These are phyloP conservation scores for Saccharomyces hybrid DNA, from an alignment of 1,139 yeast genomes.

Conservation along the genomic window DNA sequence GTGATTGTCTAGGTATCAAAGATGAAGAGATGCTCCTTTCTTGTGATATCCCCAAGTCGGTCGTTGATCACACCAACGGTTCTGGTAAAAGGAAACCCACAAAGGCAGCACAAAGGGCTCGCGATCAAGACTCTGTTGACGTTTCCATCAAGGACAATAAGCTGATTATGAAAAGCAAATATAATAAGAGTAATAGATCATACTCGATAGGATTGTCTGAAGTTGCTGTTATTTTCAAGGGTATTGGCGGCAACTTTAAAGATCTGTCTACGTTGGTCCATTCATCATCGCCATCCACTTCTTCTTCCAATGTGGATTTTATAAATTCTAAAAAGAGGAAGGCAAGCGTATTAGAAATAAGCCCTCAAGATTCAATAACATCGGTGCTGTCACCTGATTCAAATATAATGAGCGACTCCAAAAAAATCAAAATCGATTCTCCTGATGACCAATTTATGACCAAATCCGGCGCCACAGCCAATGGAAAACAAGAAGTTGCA, in stretches of 20 bases:
- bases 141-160: conserved; percentile 20
- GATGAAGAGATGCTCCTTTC: conserved; percentile 26
- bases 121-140: conserved; percentile 29
- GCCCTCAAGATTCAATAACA: conserved; percentile 25
- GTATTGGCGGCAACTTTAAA: conserved; percentile 15
- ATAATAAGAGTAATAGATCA: conserved; percentile 4
- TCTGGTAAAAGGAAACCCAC: conserved; percentile 29
- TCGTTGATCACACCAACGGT: conserved; percentile 27
- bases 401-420: conserved; percentile 27
- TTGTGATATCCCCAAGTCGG: conserved; percentile 20
- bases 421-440: conserved; percentile 29
- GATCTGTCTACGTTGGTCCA: conserved; percentile 7
- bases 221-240: conserved; percentile 13
- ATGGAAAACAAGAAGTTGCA: not conserved
- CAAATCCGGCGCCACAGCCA: conserved; percentile 6
- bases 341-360: conserved; percentile 22
- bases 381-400: conserved; percentile 15
- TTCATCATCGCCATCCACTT: conserved; percentile 4
- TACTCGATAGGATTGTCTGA: not conserved
- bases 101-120: conserved; percentile 28
- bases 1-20: conserved; percentile 28
- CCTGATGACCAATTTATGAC: conserved; percentile 29
- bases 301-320: not conserved
- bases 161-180: conserved; percentile 27
- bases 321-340: conserved; percentile 22